Conservation (phyloP, 2,329 filamentous ascomycete species). For the Exophiala sp. region DNA sequence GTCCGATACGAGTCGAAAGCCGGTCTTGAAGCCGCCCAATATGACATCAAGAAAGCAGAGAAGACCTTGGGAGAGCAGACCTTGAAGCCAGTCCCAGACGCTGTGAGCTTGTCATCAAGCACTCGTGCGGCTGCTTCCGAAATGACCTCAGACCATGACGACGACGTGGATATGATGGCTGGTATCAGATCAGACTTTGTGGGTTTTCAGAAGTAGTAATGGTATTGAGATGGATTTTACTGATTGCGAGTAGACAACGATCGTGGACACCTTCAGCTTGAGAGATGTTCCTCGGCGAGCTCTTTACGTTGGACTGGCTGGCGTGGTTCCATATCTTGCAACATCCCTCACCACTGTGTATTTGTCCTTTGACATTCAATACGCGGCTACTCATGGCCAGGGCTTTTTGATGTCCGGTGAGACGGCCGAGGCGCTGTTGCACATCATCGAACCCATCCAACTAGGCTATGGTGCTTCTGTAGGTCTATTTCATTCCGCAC, state of each 20-base stretch:
- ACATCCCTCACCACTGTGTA: slow-evolving; percentile 81
- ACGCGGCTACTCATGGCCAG: slow-evolving; percentile 57
- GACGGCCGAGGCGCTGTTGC: slow-evolving; percentile 67
- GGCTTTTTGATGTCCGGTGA: slow-evolving; percentile 65
- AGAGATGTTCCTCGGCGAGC: slow-evolving; percentile 64
- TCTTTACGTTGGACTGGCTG: slow-evolving; percentile 67
- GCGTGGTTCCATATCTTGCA: slow-evolving; percentile 78
- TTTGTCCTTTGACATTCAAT: slow-evolving; percentile 78
- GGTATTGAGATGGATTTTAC: background rate
- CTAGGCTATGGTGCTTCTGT: slow-evolving; percentile 85
- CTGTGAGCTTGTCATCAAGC: slow-evolving; percentile 59
- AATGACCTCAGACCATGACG: slow-evolving; percentile 33
- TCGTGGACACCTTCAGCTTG: slow-evolving; percentile 68
- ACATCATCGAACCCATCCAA: slow-evolving; percentile 79
- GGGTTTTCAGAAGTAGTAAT: slow-evolving; percentile 31
- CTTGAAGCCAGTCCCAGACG: slow-evolving; percentile 58
- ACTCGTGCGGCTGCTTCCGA: slow-evolving; percentile 51
- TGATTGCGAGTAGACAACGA: slow-evolving; percentile 49
- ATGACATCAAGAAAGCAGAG: slow-evolving; percentile 42
- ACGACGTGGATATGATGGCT: slow-evolving; percentile 50
- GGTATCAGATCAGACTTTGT: slow-evolving; percentile 58
- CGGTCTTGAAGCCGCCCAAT: slow-evolving; percentile 21
- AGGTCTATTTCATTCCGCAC: slow-evolving; percentile 37
- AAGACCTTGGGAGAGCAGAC: slow-evolving; percentile 53
- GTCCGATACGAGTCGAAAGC: slow-evolving; percentile 46